phyloP scores from a whole-genome alignment of 805 yeast species.

The Candida peoriensis region DNA sequence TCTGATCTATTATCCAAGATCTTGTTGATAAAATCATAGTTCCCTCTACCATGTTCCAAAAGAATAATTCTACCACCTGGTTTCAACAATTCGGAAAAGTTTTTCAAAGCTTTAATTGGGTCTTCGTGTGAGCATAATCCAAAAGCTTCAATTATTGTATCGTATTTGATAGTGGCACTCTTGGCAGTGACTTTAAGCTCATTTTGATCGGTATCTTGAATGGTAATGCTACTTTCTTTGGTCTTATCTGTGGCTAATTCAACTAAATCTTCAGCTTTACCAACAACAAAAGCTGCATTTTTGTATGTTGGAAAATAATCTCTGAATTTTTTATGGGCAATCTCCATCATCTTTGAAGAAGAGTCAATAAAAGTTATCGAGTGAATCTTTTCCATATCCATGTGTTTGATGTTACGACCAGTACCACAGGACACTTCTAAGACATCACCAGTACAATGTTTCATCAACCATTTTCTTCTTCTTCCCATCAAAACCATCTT shows the following conservation, averaged over 20 bases:
- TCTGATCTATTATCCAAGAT: slow-evolving; percentile 80
- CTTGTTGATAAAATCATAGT: slow-evolving; percentile 70
- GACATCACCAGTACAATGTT: slow-evolving; percentile 78
- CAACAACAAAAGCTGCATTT: slow-evolving; percentile 83
- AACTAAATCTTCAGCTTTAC: slow-evolving; percentile 78
- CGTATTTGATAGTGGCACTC: slow-evolving; percentile 54
- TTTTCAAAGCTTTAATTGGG: slow-evolving; percentile 75
- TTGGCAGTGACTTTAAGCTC: slow-evolving; percentile 21
- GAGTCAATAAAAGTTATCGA: slow-evolving; percentile 86
- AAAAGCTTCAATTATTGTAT: slow-evolving; percentile 89
- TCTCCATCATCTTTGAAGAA: slow-evolving; percentile 79
- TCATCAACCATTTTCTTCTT: slow-evolving; percentile 76
- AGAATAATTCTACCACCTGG: slow-evolving; percentile 89
- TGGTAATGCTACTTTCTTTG: slow-evolving; percentile 15
- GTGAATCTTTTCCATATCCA: slow-evolving; percentile 52
- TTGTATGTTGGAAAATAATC: slow-evolving; percentile 58
- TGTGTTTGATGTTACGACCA: slow-evolving; percentile 81
- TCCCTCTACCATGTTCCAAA: slow-evolving; percentile 90
- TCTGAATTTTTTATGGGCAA: slow-evolving; percentile 69
- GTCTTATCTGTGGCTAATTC: slow-evolving; percentile 40
- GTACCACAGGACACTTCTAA: slow-evolving; percentile 95
- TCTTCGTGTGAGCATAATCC: slow-evolving; percentile 96
- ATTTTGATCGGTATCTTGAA: slow-evolving; percentile 22
- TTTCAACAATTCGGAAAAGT: slow-evolving; percentile 65
- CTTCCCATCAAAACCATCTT: slow-evolving; percentile 40